A percentile compares a stretch with the other conserved stretches of the same genome.
phyloP scores from a whole-genome alignment of 2,329 filamentous ascomycete genomes.

The Monosporascus sp. region DNA sequence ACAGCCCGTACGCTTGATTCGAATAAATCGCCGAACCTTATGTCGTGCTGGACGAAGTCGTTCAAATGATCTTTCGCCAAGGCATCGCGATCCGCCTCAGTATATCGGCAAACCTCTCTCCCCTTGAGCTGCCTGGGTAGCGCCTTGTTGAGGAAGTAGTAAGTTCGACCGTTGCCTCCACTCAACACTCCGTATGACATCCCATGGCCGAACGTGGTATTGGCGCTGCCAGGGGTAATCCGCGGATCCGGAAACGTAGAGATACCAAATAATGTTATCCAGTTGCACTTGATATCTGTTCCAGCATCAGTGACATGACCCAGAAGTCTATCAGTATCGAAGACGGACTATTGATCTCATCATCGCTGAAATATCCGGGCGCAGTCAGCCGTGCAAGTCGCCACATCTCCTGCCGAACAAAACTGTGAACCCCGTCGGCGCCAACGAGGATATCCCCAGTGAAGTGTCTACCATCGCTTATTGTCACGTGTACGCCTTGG shows the following conservation, averaged over 20 bases:
- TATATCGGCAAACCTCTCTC: not conserved
- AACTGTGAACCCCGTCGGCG: conserved; percentile 12
- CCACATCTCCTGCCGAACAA: not conserved
- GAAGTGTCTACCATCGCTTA: conserved; percentile 2
- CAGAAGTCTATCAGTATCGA: not conserved
- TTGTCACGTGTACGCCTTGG: conserved; percentile 3
- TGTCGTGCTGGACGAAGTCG: not conserved
- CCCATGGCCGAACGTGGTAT: not conserved
- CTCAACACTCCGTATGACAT: not conserved
- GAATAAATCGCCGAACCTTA: not conserved
- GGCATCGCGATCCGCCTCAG: not conserved
- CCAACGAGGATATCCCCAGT: conserved; percentile 12
- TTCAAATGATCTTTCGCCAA: not conserved
- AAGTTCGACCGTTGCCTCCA: not conserved
- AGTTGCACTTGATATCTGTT: not conserved
- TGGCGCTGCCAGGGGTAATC: not conserved
- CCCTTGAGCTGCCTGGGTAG: not conserved
- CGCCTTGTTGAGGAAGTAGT: not conserved
- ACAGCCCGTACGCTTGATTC: not conserved
- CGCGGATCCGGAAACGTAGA: not conserved
- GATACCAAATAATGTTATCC: not conserved
- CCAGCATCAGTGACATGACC: not conserved
- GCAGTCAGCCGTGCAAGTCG: not conserved
- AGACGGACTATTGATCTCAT: not conserved
- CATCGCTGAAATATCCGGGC: not conserved